phyloP scores from a whole-genome alignment of 345 rosid genomes.

The Linum tenue region DNA sequence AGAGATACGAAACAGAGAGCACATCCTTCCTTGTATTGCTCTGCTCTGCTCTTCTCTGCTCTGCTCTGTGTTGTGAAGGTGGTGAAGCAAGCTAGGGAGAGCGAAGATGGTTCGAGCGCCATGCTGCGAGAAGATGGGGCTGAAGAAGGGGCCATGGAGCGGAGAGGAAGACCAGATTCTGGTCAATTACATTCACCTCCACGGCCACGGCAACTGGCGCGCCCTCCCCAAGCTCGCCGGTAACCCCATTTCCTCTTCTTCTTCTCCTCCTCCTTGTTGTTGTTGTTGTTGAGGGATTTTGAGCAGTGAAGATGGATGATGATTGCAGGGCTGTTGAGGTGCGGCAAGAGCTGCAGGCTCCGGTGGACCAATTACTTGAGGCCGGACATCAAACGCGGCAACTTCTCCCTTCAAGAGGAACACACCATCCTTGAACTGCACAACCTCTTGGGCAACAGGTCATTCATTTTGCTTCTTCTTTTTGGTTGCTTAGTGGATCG shows the following conservation, averaged over 20 bases:
- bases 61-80: too few species aligned
- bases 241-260: constrained; percentile 4
- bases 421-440: constrained; percentile 55
- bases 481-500: background rate
- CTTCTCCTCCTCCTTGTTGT: background rate
- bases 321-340: constrained; percentile 57
- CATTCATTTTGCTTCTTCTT: background rate
- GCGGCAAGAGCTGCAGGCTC: constrained; percentile 82
- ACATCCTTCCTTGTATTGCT: too few species aligned
- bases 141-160: constrained; percentile 80
- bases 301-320: too few species aligned
- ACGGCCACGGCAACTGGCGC: constrained; percentile 69
- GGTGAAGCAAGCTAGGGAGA: too few species aligned
- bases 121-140: constrained; percentile 68
- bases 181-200: constrained; percentile 35
- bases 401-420: constrained; percentile 65
- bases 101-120: constrained; percentile 71
- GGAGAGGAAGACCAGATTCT: constrained; percentile 54
- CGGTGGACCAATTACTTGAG: constrained; percentile 73
- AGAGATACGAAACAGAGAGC: too few species aligned
- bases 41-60: too few species aligned
- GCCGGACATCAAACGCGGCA: constrained; percentile 78
- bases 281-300: background rate
- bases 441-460: constrained; percentile 55
- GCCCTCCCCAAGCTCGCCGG: constrained; percentile 76